Evolutionary conservation across 2,329 filamentous ascomycete species (phyloP), one percentile per base, ranked within the genome.

Genomic region (Aspergillus transmontanensis): DNA sequence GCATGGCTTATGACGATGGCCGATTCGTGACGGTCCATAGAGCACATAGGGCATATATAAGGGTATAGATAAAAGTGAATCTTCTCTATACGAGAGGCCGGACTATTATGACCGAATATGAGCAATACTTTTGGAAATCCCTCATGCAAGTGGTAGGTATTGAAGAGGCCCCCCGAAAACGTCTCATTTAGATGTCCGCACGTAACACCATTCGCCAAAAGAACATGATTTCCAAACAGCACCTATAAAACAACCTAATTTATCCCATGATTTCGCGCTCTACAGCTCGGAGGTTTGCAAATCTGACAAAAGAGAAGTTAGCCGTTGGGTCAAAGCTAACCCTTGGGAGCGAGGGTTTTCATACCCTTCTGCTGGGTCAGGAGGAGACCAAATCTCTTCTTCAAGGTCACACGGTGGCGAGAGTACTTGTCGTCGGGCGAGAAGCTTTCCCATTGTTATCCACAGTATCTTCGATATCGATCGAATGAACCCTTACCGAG

Each of bases 351-450:
- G 19, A 9, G 45, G 1, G n/a, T 41, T 19, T 48, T 41, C 81
- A 67, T 77, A 85, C 86, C 84, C 60, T 72, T 59, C 78, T 89
- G 90, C 85, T 96, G 92, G 59, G 91, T 95, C 78, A 97, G 83
- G 66, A 98, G 87, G 68, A 97, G 85, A 56, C 90, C 90, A 77
- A 96, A 98, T 75, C 95, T 87, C 84, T 92, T 93, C 89, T 97
- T 97, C 74, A 98, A 86, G 23, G 93, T 96, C 57, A 98, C 93
- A 72, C 95, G 89, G 83, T 98, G 94, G 77, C 87, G 84, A 75
- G 93, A 97, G 87, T 96, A 98, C 86, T 97, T 97, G 86, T 99
- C 95, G 82, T 99, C 95, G 68, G 95, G 95, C 54, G 93, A 97
- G 85, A 98, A 99, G 71, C 48, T 51, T 30, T 34, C 9, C 48